Evolutionary conservation across 306 rosid species (phyloP), one percentile per base, ranked within the genome.

Genomic region (Alnus glutinosa): DNA sequence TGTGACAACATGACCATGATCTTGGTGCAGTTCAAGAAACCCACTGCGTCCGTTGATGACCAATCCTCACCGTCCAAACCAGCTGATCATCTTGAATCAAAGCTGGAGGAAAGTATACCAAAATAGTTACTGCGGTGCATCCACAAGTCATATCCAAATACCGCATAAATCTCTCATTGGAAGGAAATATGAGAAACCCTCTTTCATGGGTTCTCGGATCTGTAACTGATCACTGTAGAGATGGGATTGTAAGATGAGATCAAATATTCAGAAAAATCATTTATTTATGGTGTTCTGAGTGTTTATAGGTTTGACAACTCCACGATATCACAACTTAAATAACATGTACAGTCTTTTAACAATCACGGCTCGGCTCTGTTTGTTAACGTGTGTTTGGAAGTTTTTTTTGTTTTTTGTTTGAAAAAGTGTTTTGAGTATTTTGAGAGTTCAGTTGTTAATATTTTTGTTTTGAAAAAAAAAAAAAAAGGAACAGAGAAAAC

Each of bases 1-100:
- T 93, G 99, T 52, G 99, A 95, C 59, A 95, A 95, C 90, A 95
- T 95, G 99, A 95, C 99, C 69, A 93, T 95, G 96, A 91, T 95
- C 79, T 66, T 95, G 89, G 96, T 95, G 67, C 98, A 91, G 82
- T 90, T 95, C 78, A 95, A 93, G 86, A 93, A 87, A 75, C 90
- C 88, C 44, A 34, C 80, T 83, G 76, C 80, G 49, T 82, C 80
- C 9, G 71, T 63, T 14, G 86, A 75, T 39, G 89, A 87, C 71
- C 87, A 84, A 82, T 76, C 91, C 78, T 82, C 91, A 15, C 72
- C 88, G 13, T 48, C 78, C 6, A 66, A 57, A 79, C 81, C 71
- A 80, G 83, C 80, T 66, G 90, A n/a, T n/a, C n/a, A 81, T 70
- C 79, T 79, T 23, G 87, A 85, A 68, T 77, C 82, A 4, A 71